Base-by-base conservation (phyloP, 148 eudicot genomes). In the Selenicereus undatus region DNA sequence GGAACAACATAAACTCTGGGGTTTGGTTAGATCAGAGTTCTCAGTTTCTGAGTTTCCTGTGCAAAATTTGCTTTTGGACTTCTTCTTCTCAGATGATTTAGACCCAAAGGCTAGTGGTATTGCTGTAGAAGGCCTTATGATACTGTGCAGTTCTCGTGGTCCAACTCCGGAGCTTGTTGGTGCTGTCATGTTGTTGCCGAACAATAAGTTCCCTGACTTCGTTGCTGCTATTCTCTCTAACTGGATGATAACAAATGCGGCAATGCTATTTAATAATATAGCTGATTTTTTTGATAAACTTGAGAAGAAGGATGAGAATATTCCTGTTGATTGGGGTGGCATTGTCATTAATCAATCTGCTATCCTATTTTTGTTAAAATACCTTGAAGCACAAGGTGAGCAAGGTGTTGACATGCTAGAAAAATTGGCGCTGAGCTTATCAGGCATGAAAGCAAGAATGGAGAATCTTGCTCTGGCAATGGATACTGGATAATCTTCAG, bases 101-200 rank as follows among this genome's bases (percentile, higher is more conserved):
- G 86, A 81, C 68, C 64, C 76, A 52, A 76, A 78, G 39, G 64
- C 43, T 48, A 32, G 75, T 80, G 84, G 76, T 50, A 29, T 83
- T 52, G 81, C 73, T 29, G 62, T 83, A 66, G 82, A 75, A 60
- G 87, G 87, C 27, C 81, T 87, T 70, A 78, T 81, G 71, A 81
- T 32, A 35, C 78, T 85, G 22, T 85, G 89, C 78, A 75, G 78
- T 71, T 71, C 79, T 66, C 79, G 71, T 79, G 66, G 81, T 75
- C 89, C 87, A 42, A 81, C 89, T 52, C 86, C 87, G 17, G 87
- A 83, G 83, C 82, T 85, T 78, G 87, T 87, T 22, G 84, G 87
- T 45, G 84, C 82, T 71, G 74, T 83, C 42, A 75, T 87, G 87
- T 83, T 87, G 75, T 77, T 87, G 81, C 87, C 89, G 6, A 66